Evolutionary conservation across 2,329 filamentous ascomycete genomes (phyloP).

Genomic region (Fusarium napiforme): DNA sequence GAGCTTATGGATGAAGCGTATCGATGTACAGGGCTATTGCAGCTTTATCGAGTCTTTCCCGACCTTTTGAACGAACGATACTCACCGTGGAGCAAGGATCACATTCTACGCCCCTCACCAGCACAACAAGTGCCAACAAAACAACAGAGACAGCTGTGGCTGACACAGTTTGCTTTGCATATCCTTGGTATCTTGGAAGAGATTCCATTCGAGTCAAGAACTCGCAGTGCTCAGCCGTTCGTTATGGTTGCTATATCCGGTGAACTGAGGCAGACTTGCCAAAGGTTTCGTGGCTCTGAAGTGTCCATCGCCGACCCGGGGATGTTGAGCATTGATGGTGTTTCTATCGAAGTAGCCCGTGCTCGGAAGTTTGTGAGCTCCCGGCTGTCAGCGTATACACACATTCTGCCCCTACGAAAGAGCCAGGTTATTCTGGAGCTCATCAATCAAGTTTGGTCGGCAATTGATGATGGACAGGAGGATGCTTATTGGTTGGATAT

Average conservation of each 20-base stretch:
- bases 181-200: background rate
- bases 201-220: constrained; percentile 5
- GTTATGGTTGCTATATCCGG: constrained; percentile 9
- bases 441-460: constrained; percentile 3
- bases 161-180: background rate
- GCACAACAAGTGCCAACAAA: background rate
- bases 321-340: background rate
- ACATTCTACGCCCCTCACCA: background rate
- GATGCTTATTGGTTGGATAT: constrained; percentile 10
- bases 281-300: fast-evolving
- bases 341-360: background rate
- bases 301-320: background rate
- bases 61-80: constrained; percentile 5
- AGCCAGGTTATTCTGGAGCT: background rate
- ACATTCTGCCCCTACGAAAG: background rate
- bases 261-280: background rate
- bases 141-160: background rate
- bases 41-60: constrained; percentile 5
- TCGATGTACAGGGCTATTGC: background rate
- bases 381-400: constrained; percentile 1
- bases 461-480: background rate
- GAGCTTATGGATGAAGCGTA: constrained; percentile 8
- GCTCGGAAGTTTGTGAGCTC: constrained; percentile 1
- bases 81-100: background rate
- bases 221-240: constrained; percentile 10